A percentile compares a stretch with the other conserved stretches of the same genome.
Evolutionary conservation across 345 rosid genomes (phyloP).

Genomic region (Gossypium sturtianum): DNA sequence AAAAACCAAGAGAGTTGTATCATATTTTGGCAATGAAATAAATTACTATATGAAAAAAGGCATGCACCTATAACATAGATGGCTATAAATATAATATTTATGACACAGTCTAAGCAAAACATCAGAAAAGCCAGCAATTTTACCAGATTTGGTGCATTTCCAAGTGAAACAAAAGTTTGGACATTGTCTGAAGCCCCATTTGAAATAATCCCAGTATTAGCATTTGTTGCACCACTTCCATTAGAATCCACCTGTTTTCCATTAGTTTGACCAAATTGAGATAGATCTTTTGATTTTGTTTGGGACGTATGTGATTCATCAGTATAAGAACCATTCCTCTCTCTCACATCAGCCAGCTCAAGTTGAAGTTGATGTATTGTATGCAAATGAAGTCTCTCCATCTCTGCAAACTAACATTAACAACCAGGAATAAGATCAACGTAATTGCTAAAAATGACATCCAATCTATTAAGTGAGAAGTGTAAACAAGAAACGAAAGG

Average conservation of each 20-base stretch:
- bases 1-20: neutral
- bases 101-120: neutral
- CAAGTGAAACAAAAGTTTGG: conserved; percentile 39
- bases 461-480: neutral
- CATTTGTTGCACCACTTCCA: conserved; percentile 32
- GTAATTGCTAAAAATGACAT: neutral
- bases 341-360: conserved; percentile 74
- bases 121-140: conserved; percentile 1
- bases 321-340: conserved; percentile 52
- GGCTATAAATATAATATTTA: neutral
- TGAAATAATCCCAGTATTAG: conserved; percentile 29
- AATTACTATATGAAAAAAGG: neutral
- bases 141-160: conserved; percentile 54
- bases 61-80: neutral
- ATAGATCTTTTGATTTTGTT: conserved; percentile 39
- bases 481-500: conserved; percentile 9
- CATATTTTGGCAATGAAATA: neutral
- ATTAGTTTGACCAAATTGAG: conserved; percentile 51
- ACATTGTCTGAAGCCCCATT: conserved; percentile 50
- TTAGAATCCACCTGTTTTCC: conserved; percentile 50
- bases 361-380: conserved; percentile 82
- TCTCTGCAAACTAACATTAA: conserved; percentile 66
- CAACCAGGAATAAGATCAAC: conserved; percentile 17
- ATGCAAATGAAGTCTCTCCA: conserved; percentile 36
- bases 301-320: conserved; percentile 45